Evolutionary conservation across 1,139 yeast species (phyloP), one percentile per base, ranked within the genome.

Genomic region (Geotrichum citri-aurantii): DNA sequence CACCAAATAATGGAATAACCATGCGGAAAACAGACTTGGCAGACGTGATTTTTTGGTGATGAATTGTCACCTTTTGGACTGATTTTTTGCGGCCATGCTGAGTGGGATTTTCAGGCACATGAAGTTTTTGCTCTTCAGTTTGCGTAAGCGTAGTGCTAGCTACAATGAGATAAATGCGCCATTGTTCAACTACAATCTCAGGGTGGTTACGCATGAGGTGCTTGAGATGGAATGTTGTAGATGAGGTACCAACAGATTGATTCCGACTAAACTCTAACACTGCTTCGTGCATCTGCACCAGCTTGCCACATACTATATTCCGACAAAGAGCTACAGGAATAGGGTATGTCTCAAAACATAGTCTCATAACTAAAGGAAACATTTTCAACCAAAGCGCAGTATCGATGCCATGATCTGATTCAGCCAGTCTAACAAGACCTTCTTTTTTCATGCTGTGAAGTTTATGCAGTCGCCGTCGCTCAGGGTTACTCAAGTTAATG

Each of bases 301-400:
- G 73, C 55, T 97, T 74, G 12, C 88, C 87, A 72, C 98, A 92
- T 14, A 95, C 95, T 63, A 88, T 85, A n/a, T 95, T 87, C 17
- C 99, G 82, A 65, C 97, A 90, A 62, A 93, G 78, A 0, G 98
- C 99, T 69, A 93, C 91, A 0, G 97, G 95, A 71, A 93, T 86
- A 0, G 99, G 98, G 68, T 96, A 92, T 57, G 79, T 80, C 61
- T 85, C 90, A 65, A 89, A 91, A 63, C 95, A 83, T 1, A 84
- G 78, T 49, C 81, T 84, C 53, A 93, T 75, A 4, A 95, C 75
- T 52, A 80, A 81, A 1, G 98, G 98, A 67, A 88, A 92, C 1
- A 87, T 81, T 64, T 96, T 81, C 66, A 92, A 86, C 99, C 99
- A 95, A 26, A 95, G 75, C 0, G 99, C 96, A 0, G 96, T 85